Evolutionary conservation across 306 rosid genomes (phyloP).

Genomic region (Carpinus fangiana): DNA sequence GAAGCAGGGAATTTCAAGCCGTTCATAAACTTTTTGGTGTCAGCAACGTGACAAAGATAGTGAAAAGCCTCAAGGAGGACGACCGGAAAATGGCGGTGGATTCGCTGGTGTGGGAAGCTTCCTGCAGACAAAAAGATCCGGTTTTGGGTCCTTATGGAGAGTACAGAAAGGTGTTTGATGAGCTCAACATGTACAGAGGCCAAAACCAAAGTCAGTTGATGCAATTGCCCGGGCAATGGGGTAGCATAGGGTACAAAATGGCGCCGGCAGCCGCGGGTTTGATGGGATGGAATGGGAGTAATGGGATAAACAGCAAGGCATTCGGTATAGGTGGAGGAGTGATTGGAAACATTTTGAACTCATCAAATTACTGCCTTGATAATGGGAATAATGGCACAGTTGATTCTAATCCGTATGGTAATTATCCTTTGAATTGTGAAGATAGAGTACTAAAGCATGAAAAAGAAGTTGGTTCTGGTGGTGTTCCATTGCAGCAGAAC

Average conservation of each 20-base stretch:
- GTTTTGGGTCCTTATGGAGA: conserved; percentile 69
- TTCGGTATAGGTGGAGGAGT: conserved; percentile 23
- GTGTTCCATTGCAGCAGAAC: conserved; percentile 38
- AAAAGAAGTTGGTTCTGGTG: conserved; percentile 31
- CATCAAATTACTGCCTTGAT: conserved; percentile 29
- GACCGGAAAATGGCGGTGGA: conserved; percentile 54
- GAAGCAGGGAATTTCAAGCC: conserved; percentile 58
- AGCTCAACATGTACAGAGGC: conserved; percentile 40
- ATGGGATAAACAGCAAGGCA: conserved; percentile 22
- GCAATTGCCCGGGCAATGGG: conserved; percentile 39
- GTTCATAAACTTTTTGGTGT: conserved; percentile 78
- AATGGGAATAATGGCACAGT: conserved; percentile 29
- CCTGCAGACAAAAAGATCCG: conserved; percentile 73
- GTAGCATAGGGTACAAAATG: conserved; percentile 20
- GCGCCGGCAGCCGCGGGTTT: conserved; percentile 31
- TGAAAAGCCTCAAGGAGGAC: conserved; percentile 43
- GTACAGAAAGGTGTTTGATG: conserved; percentile 46
- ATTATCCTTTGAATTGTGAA: conserved; percentile 35
- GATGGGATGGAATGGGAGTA: conserved; percentile 36
- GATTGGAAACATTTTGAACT: conserved; percentile 21
- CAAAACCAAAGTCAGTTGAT: conserved; percentile 30
- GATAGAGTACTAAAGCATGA: conserved; percentile 37
- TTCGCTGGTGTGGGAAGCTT: conserved; percentile 82
- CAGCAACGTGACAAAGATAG: conserved; percentile 72
- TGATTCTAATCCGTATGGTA: conserved; percentile 45